Percentiles rank a stretch among this genome's conserved stretches.
phyloP scores from a whole-genome alignment of 2,329 filamentous ascomycete species.

The Hymenoscyphus salicellus region DNA sequence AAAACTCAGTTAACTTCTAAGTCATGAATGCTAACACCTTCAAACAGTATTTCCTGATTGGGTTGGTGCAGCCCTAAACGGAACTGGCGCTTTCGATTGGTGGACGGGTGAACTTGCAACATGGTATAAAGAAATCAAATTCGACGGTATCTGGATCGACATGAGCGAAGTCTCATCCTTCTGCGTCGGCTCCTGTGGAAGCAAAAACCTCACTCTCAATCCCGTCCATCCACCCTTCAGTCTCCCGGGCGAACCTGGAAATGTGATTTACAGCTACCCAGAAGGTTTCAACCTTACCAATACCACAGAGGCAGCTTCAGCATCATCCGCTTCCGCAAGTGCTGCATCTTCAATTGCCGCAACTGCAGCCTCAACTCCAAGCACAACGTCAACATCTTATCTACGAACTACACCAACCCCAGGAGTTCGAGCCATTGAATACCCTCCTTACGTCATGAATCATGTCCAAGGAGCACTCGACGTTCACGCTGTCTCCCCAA shows the following conservation, averaged over 20 bases:
- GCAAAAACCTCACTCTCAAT: constrained; percentile 56
- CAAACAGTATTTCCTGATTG: constrained; percentile 68
- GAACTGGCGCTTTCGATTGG: constrained; percentile 59
- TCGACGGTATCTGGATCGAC: constrained; percentile 77
- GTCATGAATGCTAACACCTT: not conserved
- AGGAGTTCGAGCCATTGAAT: constrained; percentile 33
- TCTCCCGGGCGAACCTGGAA: constrained; percentile 43
- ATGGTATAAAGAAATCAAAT: constrained; percentile 66
- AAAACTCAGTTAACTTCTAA: too few relatives aligned
- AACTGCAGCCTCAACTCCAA: constrained; percentile 39
- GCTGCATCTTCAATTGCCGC: constrained; percentile 65
- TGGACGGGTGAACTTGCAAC: constrained; percentile 66
- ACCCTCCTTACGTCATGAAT: constrained; percentile 40
- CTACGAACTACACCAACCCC: not conserved
- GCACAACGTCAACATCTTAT: constrained; percentile 19
- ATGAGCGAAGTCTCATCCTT: constrained; percentile 58
- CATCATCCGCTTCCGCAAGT: constrained; percentile 66
- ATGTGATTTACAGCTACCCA: constrained; percentile 59
- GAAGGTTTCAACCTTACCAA: constrained; percentile 68
- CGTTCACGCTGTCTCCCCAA: constrained; percentile 62
- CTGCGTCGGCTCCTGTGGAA: constrained; percentile 58
- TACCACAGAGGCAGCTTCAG: constrained; percentile 60
- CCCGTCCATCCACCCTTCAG: constrained; percentile 61
- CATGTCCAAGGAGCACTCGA: constrained; percentile 46
- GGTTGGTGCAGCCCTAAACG: constrained; percentile 67